phyloP scores from a whole-genome alignment of 345 rosid genomes.

The Gossypium ekmanianum region DNA sequence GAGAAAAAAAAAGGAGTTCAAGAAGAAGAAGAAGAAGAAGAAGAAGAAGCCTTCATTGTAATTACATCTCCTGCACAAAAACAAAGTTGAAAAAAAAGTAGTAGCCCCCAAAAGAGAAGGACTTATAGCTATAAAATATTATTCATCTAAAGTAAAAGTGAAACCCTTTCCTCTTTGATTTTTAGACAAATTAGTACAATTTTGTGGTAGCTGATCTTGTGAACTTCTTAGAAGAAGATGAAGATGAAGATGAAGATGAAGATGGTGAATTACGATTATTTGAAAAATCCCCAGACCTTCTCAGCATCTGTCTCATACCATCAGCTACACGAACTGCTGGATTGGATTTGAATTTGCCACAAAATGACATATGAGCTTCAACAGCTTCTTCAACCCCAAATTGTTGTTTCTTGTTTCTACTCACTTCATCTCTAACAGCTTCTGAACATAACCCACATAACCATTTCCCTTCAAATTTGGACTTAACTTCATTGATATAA shows the following conservation, averaged over 20 bases:
- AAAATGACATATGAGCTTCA: slow-evolving; percentile 86
- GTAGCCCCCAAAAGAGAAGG: slow-evolving; percentile 13
- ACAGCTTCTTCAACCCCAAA: slow-evolving; percentile 74
- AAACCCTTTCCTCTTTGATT: neutral
- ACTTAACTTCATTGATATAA: slow-evolving; percentile 66
- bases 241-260: slow-evolving; percentile 8
- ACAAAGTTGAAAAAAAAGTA: slow-evolving; percentile 8
- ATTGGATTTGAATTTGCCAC: slow-evolving; percentile 75
- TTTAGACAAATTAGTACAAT: slow-evolving; percentile 23
- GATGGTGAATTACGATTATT: slow-evolving; percentile 23
- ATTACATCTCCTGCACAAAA: slow-evolving; percentile 28
- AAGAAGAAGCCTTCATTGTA: slow-evolving; percentile 19
- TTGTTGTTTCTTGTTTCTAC: slow-evolving; percentile 43
- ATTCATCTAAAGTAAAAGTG: slow-evolving; percentile 20
- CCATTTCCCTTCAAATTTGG: slow-evolving; percentile 87
- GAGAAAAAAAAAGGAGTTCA: too few species aligned
- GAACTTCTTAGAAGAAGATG: slow-evolving; percentile 61
- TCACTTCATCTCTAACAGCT: slow-evolving; percentile 77
- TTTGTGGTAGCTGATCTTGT: slow-evolving; percentile 57
- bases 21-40: slow-evolving; percentile 14
- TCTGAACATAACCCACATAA: slow-evolving; percentile 94
- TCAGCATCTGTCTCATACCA: slow-evolving; percentile 92
- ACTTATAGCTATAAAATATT: slow-evolving; percentile 14
- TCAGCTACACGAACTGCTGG: slow-evolving; percentile 91
- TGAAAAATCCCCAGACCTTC: slow-evolving; percentile 68